Evolutionary conservation across 1,139 yeast species (phyloP), one percentile per base, ranked within the genome.

Genomic region (Debaryomyces udenii): DNA sequence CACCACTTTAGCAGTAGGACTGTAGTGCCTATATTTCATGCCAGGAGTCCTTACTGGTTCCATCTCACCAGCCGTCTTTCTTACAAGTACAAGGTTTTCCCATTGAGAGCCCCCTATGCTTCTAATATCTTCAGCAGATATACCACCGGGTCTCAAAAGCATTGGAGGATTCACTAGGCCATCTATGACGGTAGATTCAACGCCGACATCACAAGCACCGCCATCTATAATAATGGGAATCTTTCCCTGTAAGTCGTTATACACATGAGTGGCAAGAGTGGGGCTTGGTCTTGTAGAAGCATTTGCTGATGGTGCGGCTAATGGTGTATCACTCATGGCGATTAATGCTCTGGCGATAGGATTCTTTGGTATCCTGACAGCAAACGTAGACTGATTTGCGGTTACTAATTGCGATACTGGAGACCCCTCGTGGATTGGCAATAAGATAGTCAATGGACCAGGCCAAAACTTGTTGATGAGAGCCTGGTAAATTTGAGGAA

Each of bases 301-400:
- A 62, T 93, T 93, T 6, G 99, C 99, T 1, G 96, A 87, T 0
- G 99, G 99, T 0, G 99, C 99, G 0, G 99, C 99, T 32, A 93
- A 65, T 0, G 99, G 98, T 1, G 86, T 76, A 50, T 89, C 96
- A 39, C 95, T 80, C n/a, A 86, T 55, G 2, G 90, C 87, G 39
- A 93, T 90, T 35, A 93, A 68, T 0, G 98, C 96, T 45, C 99
- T 70, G 0, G 99, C 98, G 1, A 93, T 78, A 1, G 94, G 90
- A 58, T 91, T 86, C 11, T 76, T 70, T 1, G 99, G 99, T 60
- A 93, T 74, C 41, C 99, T 74, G 1, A 90, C 95, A 0, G 97
- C 99, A 60, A 91, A 86, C 0, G 99, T 93, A 15, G 80, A 71
- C 59, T 91, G 97, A 9, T 82, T 83, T 0, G 93, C 95, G 0